Percentiles rank a stretch among this genome's conserved stretches.
Conservation (phyloP, 192 early-diverging fungal species). For the Gryganskiella cystojenkinii region DNA sequence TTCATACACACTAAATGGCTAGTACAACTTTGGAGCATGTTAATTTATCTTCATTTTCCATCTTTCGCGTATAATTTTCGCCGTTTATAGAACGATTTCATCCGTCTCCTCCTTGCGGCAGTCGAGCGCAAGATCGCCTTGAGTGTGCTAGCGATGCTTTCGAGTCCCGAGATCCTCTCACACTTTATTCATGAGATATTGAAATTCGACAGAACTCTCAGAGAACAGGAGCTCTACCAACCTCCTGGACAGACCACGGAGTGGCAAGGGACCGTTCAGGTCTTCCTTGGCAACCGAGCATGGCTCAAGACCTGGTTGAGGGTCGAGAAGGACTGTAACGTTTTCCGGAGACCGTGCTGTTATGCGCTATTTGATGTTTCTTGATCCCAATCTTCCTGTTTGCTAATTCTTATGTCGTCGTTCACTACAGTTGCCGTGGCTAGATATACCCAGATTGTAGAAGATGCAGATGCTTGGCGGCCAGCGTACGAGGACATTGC, state of each 20-base stretch:
- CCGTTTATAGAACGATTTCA: constrained; percentile 69
- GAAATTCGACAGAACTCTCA: constrained; percentile 75
- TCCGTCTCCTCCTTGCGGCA: constrained; percentile 62
- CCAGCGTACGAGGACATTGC: constrained; percentile 62
- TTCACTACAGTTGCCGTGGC: constrained; percentile 58
- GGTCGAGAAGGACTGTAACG: constrained; percentile 74
- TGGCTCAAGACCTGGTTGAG: constrained; percentile 78
- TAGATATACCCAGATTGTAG: constrained; percentile 72
- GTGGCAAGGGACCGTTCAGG: constrained; percentile 57
- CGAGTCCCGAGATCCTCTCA: constrained; percentile 67
- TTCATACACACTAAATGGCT: too few relatives aligned
- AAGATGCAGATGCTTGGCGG: constrained; percentile 71
- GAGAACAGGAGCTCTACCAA: constrained; percentile 67
- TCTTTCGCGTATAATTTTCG: background rate
- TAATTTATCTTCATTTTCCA: background rate
- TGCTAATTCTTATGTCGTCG: background rate
- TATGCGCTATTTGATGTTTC: too few relatives aligned
- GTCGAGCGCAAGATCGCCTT: constrained; percentile 68
- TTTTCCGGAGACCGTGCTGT: too few relatives aligned
- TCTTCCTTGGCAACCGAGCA: constrained; percentile 63
- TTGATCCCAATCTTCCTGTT: background rate
- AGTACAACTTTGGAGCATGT: background rate
- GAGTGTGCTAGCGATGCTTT: constrained; percentile 61
- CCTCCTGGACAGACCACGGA: constrained; percentile 52
- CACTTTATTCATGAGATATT: constrained; percentile 74